Conservation (phyloP, 2,329 filamentous ascomycete species). For the Davidsoniella australis region DNA sequence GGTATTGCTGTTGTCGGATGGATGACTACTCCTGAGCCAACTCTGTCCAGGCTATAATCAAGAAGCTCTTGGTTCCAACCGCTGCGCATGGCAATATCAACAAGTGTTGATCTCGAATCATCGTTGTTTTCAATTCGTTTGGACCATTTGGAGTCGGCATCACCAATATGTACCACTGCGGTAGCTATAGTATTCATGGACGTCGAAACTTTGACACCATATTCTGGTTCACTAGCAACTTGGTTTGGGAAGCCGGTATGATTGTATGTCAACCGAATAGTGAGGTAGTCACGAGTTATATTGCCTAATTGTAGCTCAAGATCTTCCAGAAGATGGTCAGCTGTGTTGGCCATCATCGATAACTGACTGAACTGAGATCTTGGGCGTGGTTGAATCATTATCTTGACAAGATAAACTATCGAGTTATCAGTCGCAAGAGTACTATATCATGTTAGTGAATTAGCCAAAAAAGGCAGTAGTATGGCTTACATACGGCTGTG, state of each 20-base stretch:
- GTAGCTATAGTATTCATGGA: constrained; percentile 34
- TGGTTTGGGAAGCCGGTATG: constrained; percentile 35
- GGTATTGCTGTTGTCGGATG: not conserved
- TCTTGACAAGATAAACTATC: constrained; percentile 31
- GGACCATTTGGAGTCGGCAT: constrained; percentile 34
- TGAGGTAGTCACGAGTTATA: constrained; percentile 30
- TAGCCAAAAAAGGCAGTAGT: not conserved
- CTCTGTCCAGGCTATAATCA: constrained; percentile 6
- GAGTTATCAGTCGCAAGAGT: constrained; percentile 27
- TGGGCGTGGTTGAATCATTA: constrained; percentile 15
- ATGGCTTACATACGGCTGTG: constrained; percentile 23
- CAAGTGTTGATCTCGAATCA: constrained; percentile 22
- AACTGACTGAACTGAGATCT: not conserved
- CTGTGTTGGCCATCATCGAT: constrained; percentile 14
- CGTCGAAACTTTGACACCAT: constrained; percentile 20
- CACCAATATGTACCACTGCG: constrained; percentile 32
- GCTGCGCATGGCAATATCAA: constrained; percentile 10
- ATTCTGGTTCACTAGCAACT: not conserved
- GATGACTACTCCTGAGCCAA: constrained; percentile 2
- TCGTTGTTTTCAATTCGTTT: constrained; percentile 16
- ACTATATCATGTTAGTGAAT: constrained; percentile 17
- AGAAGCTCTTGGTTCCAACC: constrained; percentile 8
- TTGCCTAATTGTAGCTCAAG: constrained; percentile 39
- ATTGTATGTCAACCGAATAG: constrained; percentile 33
- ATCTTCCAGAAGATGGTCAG: constrained; percentile 41